Percentiles rank a stretch among this genome's conserved stretches.
Evolutionary conservation across 805 yeast species (phyloP).

Genomic region (Ogataea paraovalis): DNA sequence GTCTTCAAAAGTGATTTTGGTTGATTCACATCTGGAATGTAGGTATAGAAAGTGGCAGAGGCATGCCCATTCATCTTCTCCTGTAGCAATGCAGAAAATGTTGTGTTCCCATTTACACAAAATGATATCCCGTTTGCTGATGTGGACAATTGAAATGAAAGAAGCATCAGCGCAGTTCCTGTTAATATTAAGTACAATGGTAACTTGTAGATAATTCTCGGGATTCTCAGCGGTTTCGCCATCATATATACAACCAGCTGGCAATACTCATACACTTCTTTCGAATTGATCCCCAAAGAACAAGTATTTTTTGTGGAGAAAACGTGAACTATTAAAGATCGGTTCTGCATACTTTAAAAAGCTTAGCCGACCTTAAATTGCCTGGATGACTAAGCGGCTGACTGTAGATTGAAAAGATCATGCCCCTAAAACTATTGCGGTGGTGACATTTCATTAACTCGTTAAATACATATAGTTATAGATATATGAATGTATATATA

Average conservation of each 20-base stretch:
- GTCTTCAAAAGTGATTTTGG: constrained; percentile 16
- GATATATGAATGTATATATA: too few species aligned
- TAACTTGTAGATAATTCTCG: background rate
- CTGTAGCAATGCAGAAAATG: background rate
- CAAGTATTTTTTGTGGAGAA: too few species aligned
- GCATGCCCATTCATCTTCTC: constrained; percentile 5
- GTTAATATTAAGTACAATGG: background rate
- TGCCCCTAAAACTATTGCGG: too few species aligned
- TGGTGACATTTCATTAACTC: too few species aligned
- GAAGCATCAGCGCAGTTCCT: background rate
- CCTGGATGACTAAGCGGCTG: background rate
- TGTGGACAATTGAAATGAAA: background rate
- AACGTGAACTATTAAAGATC: too few species aligned
- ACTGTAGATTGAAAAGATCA: too few species aligned
- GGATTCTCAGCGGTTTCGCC: background rate
- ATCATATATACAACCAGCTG: too few species aligned
- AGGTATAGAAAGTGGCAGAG: constrained; percentile 21
- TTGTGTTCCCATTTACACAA: background rate
- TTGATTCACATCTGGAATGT: constrained; percentile 15
- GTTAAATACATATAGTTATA: too few species aligned
- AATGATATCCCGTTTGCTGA: background rate
- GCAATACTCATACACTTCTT: too few species aligned
- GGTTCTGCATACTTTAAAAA: too few species aligned
- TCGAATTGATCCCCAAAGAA: too few species aligned
- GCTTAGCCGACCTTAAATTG: too few species aligned